Evolutionary conservation across 2,329 filamentous ascomycete genomes (phyloP).

Genomic region (Ascosphaera apis): DNA sequence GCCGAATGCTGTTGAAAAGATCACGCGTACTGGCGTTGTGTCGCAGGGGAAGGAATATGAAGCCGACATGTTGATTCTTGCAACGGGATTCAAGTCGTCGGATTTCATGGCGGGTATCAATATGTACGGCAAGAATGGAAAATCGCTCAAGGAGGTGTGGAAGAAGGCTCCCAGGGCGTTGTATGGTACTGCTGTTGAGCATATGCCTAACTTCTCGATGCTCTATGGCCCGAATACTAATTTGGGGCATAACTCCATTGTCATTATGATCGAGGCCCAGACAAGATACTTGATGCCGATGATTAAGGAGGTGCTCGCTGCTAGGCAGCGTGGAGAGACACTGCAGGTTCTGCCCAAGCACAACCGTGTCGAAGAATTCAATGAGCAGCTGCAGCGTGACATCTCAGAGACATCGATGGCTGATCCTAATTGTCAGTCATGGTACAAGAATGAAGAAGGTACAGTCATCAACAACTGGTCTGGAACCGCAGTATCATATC

Average conservation of each 20-base stretch:
- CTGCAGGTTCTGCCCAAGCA: constrained; percentile 25
- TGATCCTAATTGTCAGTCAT: constrained; percentile 29
- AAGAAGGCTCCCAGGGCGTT: constrained; percentile 26
- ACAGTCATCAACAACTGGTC: constrained; percentile 35
- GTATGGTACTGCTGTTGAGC: constrained; percentile 28
- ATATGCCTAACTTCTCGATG: constrained; percentile 32
- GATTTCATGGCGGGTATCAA: constrained; percentile 36
- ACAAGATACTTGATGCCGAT: constrained; percentile 29
- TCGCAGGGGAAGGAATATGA: constrained; percentile 21
- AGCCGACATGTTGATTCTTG: constrained; percentile 33
- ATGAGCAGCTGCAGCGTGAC: constrained; percentile 22
- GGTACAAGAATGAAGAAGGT: constrained; percentile 33
- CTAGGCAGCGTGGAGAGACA: constrained; percentile 16
- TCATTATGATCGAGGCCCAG: constrained; percentile 39
- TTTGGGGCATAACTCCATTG: constrained; percentile 32
- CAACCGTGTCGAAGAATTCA: constrained; percentile 20
- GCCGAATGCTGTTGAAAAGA: constrained; percentile 24
- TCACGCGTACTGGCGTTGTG: constrained; percentile 25
- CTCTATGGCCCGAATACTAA: constrained; percentile 36
- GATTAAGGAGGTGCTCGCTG: constrained; percentile 25
- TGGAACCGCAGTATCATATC: constrained; percentile 32
- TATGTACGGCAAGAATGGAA: constrained; percentile 23
- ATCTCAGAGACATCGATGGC: constrained; percentile 27
- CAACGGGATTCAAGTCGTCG: constrained; percentile 35
- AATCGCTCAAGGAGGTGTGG: constrained; percentile 29